Evolutionary conservation across 2,329 filamentous ascomycete species (phyloP).

Genomic region (Falciphora oryzae): DNA sequence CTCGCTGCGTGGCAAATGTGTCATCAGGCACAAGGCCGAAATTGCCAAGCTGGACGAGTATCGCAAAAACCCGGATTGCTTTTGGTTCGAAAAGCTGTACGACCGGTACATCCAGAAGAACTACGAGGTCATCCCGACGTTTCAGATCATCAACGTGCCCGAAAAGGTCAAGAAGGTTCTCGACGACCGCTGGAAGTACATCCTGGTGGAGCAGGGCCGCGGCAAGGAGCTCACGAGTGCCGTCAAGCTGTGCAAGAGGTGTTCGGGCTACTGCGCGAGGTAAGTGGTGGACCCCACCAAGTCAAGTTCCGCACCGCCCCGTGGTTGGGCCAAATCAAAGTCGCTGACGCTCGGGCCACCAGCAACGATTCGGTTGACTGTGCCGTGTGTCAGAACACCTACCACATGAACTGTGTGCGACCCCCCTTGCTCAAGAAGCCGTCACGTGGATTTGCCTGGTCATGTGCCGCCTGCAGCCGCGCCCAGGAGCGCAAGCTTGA

Average conservation of each 20-base stretch:
- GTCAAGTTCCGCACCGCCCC: constrained; percentile 1
- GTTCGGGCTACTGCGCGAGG: constrained; percentile 84
- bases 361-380: constrained; percentile 96
- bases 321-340: constrained; percentile 3
- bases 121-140: constrained; percentile 93
- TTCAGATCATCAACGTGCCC: constrained; percentile 91
- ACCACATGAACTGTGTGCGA: constrained; percentile 97
- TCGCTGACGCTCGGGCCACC: constrained; percentile 9
- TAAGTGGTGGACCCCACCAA: constrained; percentile 39
- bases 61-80: constrained; percentile 77
- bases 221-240: constrained; percentile 94
- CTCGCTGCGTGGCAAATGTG: constrained; percentile 87
- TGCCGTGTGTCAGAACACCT: constrained; percentile 88
- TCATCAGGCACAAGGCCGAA: constrained; percentile 82
- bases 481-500: constrained; percentile 93
- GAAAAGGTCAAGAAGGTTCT: constrained; percentile 92
- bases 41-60: constrained; percentile 75
- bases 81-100: constrained; percentile 97
- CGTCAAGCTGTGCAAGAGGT: constrained; percentile 93
- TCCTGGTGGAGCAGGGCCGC: constrained; percentile 87
- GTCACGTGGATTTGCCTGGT: constrained; percentile 95
- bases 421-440: constrained; percentile 92
- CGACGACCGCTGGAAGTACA: constrained; percentile 93
- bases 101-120: constrained; percentile 97
- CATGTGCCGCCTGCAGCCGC: constrained; percentile 90